phyloP scores from a whole-genome alignment of 1,284 basidiomycete genomes.

The Rhodotorula sp. region DNA sequence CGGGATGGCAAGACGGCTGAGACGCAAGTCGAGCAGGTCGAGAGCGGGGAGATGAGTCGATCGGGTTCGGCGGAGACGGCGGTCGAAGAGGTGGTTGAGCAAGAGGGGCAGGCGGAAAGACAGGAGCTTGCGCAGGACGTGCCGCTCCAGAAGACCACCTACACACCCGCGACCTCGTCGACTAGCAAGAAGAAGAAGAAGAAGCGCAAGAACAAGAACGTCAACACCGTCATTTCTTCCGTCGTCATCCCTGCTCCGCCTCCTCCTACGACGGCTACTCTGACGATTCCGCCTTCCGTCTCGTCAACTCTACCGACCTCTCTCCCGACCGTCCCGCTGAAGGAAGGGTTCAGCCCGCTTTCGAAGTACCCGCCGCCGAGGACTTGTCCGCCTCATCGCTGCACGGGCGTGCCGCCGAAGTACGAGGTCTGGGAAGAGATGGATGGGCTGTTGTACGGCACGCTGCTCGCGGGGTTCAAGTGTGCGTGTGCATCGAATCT shows the following conservation, averaged over 20 bases:
- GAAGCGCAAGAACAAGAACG: constrained; percentile 28
- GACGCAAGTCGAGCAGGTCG: background rate
- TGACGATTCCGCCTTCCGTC: background rate
- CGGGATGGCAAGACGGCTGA: background rate
- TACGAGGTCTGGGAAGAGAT: constrained; percentile 28
- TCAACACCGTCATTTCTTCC: background rate
- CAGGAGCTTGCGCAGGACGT: too few relatives aligned
- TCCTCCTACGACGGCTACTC: background rate
- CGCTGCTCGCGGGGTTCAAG: constrained; percentile 33
- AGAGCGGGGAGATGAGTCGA: background rate
- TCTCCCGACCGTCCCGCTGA: background rate
- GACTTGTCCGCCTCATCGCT: constrained; percentile 34
- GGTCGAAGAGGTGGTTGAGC: background rate
- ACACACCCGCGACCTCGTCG: background rate
- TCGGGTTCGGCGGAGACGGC: background rate
- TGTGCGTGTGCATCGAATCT: constrained; percentile 8
- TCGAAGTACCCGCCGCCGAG: constrained; percentile 25
- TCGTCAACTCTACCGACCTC: background rate
- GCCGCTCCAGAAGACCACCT: constrained; percentile 2
- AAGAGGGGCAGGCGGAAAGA: background rate
- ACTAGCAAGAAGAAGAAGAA: background rate
- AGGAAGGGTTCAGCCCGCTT: constrained; percentile 19
- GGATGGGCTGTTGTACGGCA: constrained; percentile 33
- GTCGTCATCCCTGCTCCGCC: background rate
- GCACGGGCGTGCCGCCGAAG: constrained; percentile 29